Base-by-base conservation (phyloP, 805 yeast genomes). In the Cyberlindnera euphorbiae region DNA sequence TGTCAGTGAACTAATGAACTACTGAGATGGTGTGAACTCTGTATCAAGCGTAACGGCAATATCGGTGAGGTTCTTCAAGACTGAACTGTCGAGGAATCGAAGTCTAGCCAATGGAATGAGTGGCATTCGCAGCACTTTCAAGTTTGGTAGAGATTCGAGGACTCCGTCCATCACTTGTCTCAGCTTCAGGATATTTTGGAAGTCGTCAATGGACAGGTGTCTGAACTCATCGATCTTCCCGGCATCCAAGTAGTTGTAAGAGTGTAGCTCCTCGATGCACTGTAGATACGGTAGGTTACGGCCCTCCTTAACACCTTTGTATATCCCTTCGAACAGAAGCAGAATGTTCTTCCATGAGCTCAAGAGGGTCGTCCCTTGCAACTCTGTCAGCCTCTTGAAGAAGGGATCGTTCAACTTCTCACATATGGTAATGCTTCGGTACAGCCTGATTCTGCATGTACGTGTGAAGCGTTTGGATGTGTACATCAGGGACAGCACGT, bases 401-500 rank as follows among this genome's bases (percentile, higher is more conserved):
- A 39, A 51, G 6, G 39, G 36, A 26, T 53, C 56, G 25, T 46
- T 45, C 10, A 34, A 38, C 34, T 53, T 53, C 32, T 53, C 57
- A 39, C 56, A 50, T 5, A 53, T 38, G 3, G 48, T 19, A 2
- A 53, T 45, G 15, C 28, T 35, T 14, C 39, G 33, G 35, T 51
- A 53, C 2, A 53, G 38, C n/a, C 57, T 35, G n/a, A 33, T 26
- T 16, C 44, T 36, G 17, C 46, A 43, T 1, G 52, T 39, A 11
- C 38, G 36, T 1, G 8, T 21, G 26, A 53, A 51, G 4, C 35
- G 22, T 12, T 38, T 44, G 14, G 47, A 36, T 1, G 44, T 22
- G 10, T 30, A 28, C 12, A 46, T 25, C 17, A 53, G 27, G 2
- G 43, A 29, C 5, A 45, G n/a, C 2, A 49, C 42, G 28, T 51